Evolutionary conservation across 768 basidiomycete species (phyloP).

Genomic region (Punctularia strigosozonata): DNA sequence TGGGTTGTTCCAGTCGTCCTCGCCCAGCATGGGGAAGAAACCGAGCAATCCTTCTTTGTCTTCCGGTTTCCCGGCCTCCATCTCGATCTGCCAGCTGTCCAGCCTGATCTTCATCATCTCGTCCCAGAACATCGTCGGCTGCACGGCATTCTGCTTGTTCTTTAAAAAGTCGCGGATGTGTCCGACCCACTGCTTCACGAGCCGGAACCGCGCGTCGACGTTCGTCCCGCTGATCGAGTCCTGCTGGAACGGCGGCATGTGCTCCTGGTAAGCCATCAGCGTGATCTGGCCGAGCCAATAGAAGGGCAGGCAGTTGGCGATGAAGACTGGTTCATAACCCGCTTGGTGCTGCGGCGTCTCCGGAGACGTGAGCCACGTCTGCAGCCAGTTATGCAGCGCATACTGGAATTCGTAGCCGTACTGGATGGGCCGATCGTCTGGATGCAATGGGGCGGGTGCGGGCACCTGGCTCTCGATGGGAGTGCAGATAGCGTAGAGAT

Average conservation of each 20-base stretch:
- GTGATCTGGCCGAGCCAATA: slow-evolving; percentile 45
- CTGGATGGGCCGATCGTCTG: slow-evolving; percentile 3
- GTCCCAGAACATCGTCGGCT: slow-evolving; percentile 30
- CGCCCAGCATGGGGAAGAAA: no score
- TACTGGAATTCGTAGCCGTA: slow-evolving; percentile 26
- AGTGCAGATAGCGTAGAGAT: slow-evolving; percentile 5
- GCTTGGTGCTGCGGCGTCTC: slow-evolving; percentile 5
- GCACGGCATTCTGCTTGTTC: slow-evolving; percentile 15
- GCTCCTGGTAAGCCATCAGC: slow-evolving; percentile 31
- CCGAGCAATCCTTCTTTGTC: no score
- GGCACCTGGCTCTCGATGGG: neutral
- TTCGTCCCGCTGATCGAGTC: slow-evolving; percentile 16
- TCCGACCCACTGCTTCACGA: slow-evolving; percentile 30
- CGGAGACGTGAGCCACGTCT: slow-evolving; percentile 27
- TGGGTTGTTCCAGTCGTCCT: no score
- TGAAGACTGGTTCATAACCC: slow-evolving; percentile 5
- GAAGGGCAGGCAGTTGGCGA: slow-evolving; percentile 28
- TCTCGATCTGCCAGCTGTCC: slow-evolving; percentile 26
- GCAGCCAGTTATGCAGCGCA: slow-evolving; percentile 41
- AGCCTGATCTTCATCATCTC: slow-evolving; percentile 30
- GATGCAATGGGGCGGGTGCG: no score
- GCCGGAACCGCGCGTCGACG: slow-evolving; percentile 22
- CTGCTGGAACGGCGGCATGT: slow-evolving; percentile 22
- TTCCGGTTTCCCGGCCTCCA: no score
- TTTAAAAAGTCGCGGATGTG: slow-evolving; percentile 26